These are phyloP conservation scores for Boletus semigastroideus DNA, from an alignment of 1,284 basidiomycete genomes.

Conservation along the genomic window DNA sequence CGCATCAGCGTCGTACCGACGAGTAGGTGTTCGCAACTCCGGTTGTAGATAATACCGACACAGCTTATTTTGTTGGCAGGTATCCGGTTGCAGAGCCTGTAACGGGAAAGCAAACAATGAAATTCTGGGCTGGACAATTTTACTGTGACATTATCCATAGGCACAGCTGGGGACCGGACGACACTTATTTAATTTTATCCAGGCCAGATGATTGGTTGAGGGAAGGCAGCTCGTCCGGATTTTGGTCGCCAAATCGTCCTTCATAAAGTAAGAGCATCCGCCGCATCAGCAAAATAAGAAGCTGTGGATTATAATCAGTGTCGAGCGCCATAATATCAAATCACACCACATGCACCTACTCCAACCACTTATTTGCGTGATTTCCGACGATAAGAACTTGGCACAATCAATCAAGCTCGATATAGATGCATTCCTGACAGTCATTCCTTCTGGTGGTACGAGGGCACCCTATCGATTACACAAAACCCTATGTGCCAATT, in stretches of 20 bases:
- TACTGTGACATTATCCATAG: neutral
- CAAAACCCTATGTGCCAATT: constrained; percentile 1
- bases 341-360: neutral
- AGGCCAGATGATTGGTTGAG: neutral
- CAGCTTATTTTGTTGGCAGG: neutral
- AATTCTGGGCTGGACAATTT: neutral
- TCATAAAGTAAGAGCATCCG: constrained; percentile 1
- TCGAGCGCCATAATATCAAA: neutral
- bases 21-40: constrained; percentile 4
- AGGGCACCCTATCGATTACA: constrained; percentile 1
- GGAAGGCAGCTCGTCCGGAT: neutral
- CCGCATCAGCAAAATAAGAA: neutral
- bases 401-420: constrained; percentile 12
- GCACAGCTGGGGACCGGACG: neutral
- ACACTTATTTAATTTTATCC: neutral
- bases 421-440: constrained; percentile 4
- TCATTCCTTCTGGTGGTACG: constrained; percentile 5
- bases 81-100: neutral
- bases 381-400: neutral
- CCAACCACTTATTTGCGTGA: constrained; percentile 2
- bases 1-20: constrained; percentile 28
- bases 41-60: constrained; percentile 1
- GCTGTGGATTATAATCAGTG: neutral
- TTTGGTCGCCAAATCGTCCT: constrained; percentile 2
- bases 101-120: neutral